Conservation (phyloP, 23 red algal genomes). For the Gracilaria vermiculophylla region DNA sequence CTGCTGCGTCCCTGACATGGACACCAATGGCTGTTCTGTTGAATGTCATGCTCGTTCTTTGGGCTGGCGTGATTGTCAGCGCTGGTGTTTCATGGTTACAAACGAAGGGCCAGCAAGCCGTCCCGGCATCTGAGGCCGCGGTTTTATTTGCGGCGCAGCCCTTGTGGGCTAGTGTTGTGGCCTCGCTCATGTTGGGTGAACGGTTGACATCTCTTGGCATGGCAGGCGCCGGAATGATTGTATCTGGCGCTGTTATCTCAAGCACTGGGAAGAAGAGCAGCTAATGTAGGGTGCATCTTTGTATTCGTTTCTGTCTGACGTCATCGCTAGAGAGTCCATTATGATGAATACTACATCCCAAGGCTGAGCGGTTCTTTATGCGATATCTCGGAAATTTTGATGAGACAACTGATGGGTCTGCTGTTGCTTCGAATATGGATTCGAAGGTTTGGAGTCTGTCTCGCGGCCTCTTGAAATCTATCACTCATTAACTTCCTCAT, state of each 20-base stretch:
- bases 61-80: constrained; percentile 66
- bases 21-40: constrained; percentile 39
- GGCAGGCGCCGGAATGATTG: constrained; percentile 58
- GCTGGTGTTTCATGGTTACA: constrained; percentile 52
- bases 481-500: neutral
- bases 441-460: neutral
- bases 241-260: constrained; percentile 47
- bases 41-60: constrained; percentile 59
- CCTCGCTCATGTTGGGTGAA: constrained; percentile 60
- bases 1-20: neutral
- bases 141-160: constrained; percentile 77
- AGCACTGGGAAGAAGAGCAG: constrained; percentile 35
- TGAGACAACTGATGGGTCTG: neutral
- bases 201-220: constrained; percentile 34
- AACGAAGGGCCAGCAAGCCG: constrained; percentile 56
- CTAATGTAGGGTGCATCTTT: neutral
- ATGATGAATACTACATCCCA: neutral
- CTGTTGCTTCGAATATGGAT: neutral
- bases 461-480: neutral
- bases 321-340: neutral
- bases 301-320: neutral
- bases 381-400: neutral
- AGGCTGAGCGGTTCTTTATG: neutral
- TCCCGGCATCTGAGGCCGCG: constrained; percentile 66
- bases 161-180: constrained; percentile 71